Evolutionary conservation across 225 moss, liverwort and hornwort genomes (phyloP), one percentile per base, ranked within the genome.

Genomic region (Sphagnum tenellum): DNA sequence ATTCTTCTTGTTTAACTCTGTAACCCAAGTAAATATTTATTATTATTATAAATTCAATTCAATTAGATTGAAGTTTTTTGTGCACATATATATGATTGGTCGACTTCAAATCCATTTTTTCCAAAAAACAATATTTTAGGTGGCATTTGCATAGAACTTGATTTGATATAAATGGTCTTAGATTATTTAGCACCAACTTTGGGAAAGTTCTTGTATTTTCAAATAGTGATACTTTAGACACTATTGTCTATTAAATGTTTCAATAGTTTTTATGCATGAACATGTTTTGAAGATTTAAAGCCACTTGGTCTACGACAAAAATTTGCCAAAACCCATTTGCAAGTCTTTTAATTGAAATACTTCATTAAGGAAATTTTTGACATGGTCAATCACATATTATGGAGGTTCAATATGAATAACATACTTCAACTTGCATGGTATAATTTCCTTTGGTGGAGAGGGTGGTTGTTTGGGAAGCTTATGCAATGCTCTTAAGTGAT

Each of bases 371-470:
- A 44, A 50, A 62, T 59, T 54, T 9, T 12, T 59, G 4, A 5
- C 46, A 47, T 63, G 46, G 14, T 58, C 48, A 45, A 4, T 49
- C 48, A 4, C 57, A 2, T 5, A 10, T 49, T 8, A 44, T 67
- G 44, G 2, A 9, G 63, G 11, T 46, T 49, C 45, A 9, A 10
- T 46, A 12, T 49, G 63, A 12, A 9, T n/a, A 49, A 29, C 70
- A 10, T 69, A 80, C 83, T 67, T 67, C 45, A 84, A 65, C 14
- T 67, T 47, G 52, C 79, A 66, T 65, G 77, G 74, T n/a, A 84
- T 77, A 12, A 62, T 68, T 8, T 47, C 4, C 64, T 65, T 70
- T 9, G 72, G 70, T 4, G 72, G 74, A 49, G 61, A 60, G 3
- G 77, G 79, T 44, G 72, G 67, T 59, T 62, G 58, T 57, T 66